Evolutionary conservation across 106 monocot species (phyloP), one percentile per base, ranked within the genome.

Genomic region (Apostasia shenzhenica): DNA sequence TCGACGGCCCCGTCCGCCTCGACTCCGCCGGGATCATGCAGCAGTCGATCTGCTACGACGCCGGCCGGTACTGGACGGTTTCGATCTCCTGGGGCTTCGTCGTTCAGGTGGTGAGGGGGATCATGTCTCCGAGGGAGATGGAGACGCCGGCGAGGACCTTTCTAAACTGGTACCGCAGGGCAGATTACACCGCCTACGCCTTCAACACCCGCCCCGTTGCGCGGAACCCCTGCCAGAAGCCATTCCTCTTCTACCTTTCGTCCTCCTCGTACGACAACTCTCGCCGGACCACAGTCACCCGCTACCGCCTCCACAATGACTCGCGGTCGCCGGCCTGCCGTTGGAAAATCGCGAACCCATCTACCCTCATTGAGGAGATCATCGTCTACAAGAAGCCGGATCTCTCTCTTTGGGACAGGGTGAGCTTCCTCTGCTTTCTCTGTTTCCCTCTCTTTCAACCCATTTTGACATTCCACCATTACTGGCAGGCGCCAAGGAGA

Each of bases 141-240:
- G 92, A 97, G 76, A 89, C 76, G 84, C 97, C 97, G 11, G 80
- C 86, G 39, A 70, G 97, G 45, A 97, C 97, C 12, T 97, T 97
- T 75, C 59, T 97, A 41, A 92, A 97, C 59, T 97, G 97, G 97
- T 80, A 92, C 70, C 66, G 60, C 12, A 63, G 92, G 60, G 90
- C 84, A n/a, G 92, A 92, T 71, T 85, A 92, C 80, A 92, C 61
- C 6, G 92, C 82, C 0, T 99, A 90, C 69, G 70, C 97, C 0
- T 90, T 99, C 70, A 99, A 92, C 76, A 99, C 97, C 1, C 69
- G 97, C 42, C 87, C 87, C 4, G 80, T 90, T 10, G 87, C 90
- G 0, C 69, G 92, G 41, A 93, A 78, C 50, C 89, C 89, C 2
- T 99, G 97, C 69, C 85, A 90, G 72, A 80, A 75, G 71, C 92